Conservation (phyloP, 495 filamentous ascomycete species). For the Durotheca rogersii region DNA sequence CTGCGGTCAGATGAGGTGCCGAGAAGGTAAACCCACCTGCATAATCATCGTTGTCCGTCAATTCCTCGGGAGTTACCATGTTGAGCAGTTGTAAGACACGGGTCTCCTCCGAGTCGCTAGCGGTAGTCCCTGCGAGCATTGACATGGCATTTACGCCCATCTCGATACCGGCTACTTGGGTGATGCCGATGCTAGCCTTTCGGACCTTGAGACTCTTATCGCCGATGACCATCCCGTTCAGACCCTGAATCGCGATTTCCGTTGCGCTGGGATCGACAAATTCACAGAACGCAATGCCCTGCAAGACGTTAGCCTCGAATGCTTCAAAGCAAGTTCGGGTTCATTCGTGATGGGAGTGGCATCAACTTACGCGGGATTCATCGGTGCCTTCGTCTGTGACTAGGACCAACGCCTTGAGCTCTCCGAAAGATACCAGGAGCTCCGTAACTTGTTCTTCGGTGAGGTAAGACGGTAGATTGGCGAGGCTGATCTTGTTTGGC, state of each 20-base stretch:
- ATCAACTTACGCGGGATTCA: constrained; percentile 74
- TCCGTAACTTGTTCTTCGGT: constrained; percentile 89
- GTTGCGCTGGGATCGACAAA: constrained; percentile 77
- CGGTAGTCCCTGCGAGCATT: constrained; percentile 91
- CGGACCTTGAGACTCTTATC: constrained; percentile 81
- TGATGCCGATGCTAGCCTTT: constrained; percentile 87
- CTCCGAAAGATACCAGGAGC: constrained; percentile 84
- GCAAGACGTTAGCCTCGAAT: constrained; percentile 20
- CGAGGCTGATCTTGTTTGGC: constrained; percentile 90
- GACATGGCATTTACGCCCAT: constrained; percentile 99
- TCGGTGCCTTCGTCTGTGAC: constrained; percentile 86
- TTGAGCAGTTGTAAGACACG: constrained; percentile 90
- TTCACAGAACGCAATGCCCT: constrained; percentile 98
- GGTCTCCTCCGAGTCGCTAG: constrained; percentile 66
- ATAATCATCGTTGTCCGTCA: constrained; percentile 91
- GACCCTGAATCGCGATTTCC: constrained; percentile 82
- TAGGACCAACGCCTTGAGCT: constrained; percentile 87
- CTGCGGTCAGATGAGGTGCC: not conserved
- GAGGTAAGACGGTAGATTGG: constrained; percentile 83
- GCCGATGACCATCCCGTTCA: constrained; percentile 90
- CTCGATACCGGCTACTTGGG: constrained; percentile 84
- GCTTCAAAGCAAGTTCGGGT: not conserved
- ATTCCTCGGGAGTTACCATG: constrained; percentile 95
- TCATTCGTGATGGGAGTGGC: no score
- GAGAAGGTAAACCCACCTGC: constrained; percentile 62